Conservation (phyloP, 805 yeast genomes). For the Pichia heedii region DNA sequence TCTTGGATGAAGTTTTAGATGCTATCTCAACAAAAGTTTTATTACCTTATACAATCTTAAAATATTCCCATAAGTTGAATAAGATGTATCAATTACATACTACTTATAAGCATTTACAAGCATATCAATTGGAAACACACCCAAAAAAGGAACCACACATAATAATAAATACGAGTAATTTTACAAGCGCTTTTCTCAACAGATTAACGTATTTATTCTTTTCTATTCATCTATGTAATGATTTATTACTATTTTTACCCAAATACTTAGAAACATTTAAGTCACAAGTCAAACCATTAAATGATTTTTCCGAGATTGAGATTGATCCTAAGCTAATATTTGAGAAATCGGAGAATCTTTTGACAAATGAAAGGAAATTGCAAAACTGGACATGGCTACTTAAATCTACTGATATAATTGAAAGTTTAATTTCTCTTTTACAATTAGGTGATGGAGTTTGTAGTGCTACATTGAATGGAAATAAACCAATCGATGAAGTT, state of each 20-base stretch:
- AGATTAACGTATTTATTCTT: conserved; percentile 21
- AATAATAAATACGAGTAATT: conserved; percentile 27
- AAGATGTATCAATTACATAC: conserved; percentile 5
- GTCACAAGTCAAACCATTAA: conserved; percentile 18
- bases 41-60: conserved; percentile 17
- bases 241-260: conserved; percentile 31
- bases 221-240: conserved; percentile 25
- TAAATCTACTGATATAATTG: conserved; percentile 16
- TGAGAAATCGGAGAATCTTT: not conserved
- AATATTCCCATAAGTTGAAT: conserved; percentile 8
- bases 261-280: conserved; percentile 11
- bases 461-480: conserved; percentile 5
- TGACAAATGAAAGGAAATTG: not conserved
- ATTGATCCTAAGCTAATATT: conserved; percentile 2
- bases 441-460: conserved; percentile 33
- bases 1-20: conserved; percentile 30
- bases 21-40: conserved; percentile 20
- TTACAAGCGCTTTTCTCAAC: conserved; percentile 27
- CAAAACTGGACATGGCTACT: conserved; percentile 8
- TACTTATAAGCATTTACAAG: conserved; percentile 3
- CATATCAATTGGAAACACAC: conserved; percentile 4
- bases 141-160: conserved; percentile 13
- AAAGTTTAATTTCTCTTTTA: conserved; percentile 27
- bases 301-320: conserved; percentile 16
- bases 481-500: conserved; percentile 9